Evolutionary conservation across 192 early-diverging fungal genomes (phyloP).

Genomic region (Backusella liffmaniae): DNA sequence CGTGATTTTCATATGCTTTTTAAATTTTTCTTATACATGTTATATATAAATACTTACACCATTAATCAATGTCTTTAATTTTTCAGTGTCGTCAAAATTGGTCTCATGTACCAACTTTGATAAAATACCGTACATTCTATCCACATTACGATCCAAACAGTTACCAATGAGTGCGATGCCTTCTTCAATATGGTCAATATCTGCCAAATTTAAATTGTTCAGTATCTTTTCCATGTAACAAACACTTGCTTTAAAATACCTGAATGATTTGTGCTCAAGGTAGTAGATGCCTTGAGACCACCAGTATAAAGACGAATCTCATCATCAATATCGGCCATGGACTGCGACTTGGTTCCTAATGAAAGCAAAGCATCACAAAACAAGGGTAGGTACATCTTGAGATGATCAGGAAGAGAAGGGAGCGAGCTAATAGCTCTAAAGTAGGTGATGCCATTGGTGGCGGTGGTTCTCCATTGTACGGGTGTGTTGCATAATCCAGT

Average conservation of each 20-base stretch:
- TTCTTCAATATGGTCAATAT: conserved; percentile 45
- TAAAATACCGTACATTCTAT: conserved; percentile 72
- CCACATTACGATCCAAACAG: conserved; percentile 73
- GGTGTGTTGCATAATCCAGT: conserved; percentile 46
- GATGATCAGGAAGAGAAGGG: conserved; percentile 48
- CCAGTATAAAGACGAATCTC: conserved; percentile 83
- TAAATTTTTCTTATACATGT: background rate
- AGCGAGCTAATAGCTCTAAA: conserved; percentile 71
- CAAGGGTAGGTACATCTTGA: conserved; percentile 73
- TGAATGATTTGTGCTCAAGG: conserved; percentile 63
- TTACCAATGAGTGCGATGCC: conserved; percentile 63
- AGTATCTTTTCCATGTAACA: too few species aligned
- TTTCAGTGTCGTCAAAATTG: conserved; percentile 67
- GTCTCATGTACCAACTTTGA: conserved; percentile 69
- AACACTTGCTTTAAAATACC: conserved; percentile 22
- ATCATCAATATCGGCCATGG: conserved; percentile 85
- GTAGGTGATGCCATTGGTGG: conserved; percentile 94
- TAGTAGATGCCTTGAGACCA: conserved; percentile 72
- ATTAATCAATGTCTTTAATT: conserved; percentile 74
- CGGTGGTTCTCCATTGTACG: conserved; percentile 74
- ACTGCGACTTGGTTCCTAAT: conserved; percentile 59
- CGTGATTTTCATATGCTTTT: conserved; percentile 9
- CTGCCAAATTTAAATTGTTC: too few species aligned
- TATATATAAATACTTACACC: conserved; percentile 38
- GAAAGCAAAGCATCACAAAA: conserved; percentile 71